Base-by-base conservation (phyloP, 768 basidiomycete species). In the Termitomyces sp. region DNA sequence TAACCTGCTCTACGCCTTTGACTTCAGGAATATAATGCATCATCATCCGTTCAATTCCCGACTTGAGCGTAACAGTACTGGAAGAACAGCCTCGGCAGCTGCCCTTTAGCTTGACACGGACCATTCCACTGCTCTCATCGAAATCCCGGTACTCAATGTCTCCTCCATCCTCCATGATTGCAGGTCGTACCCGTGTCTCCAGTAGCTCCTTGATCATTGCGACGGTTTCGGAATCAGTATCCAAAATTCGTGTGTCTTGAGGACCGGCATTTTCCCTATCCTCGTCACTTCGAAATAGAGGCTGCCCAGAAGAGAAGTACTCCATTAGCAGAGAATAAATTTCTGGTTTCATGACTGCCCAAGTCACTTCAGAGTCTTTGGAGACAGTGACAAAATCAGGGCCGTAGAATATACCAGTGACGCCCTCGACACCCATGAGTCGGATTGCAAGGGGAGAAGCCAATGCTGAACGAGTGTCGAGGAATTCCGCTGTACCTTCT, bases 1-100 rank as follows among this genome's bases (percentile, higher is more conserved):
- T 64, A 63, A 87, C 92, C 83, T 95, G 91, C 66, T 94, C 89
- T 8, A 95, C 91, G 28, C 86, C 89, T 72, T 93, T 91, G 41
- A 96, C 94, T 74, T 96, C 92, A 2, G 96, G 96, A 56, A 99
- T 93, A 69, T 98, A 98, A 74, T 98, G 96, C 93, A 93, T 95
- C 67, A 99, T 77, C 97, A 99, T 98, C 63, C 97, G 81, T 75
- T 99, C 97, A 55, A 99, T 98, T 9, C 97, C 97, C 61, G 84
- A 87, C 81, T 98, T 99, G 58, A 99, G 77, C 16, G 97, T 99
- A 36, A 98, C 95, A 6, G 92, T 86, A 70, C 93, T 95, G 35
- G 92, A 94, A 63, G 86, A 86, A 71, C 97, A 98, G 14, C 97
- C 97, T 70, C 97, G 79, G 74, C 97, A 99, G 69, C 94, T 96